Base-by-base conservation (phyloP, 2,329 filamentous ascomycete genomes). In the Diaporthe citrichinensis region DNA sequence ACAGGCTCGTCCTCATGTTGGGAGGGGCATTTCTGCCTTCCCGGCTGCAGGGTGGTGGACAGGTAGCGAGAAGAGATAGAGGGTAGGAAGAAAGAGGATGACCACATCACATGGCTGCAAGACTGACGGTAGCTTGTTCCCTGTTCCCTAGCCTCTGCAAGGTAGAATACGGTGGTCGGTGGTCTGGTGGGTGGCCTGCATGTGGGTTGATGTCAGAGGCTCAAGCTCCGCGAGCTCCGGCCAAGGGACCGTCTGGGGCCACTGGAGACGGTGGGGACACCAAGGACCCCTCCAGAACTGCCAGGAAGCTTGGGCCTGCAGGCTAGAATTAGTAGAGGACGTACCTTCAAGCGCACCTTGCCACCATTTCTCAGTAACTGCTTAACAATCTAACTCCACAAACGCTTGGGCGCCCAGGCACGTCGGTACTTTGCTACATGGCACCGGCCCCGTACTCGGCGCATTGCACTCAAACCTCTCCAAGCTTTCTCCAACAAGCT, bases 161-260 rank as follows among this genome's bases (percentile, higher is more conserved):
- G 8, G 6, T 31, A 34, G 5, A 20, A 20, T 39, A 25, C 15
- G 15, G 46, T 39, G 31, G 34, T 20, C 10, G 31, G 68, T 71
- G 68, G 68, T 59, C 59, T 44, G 53, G n/a, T 59, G 39, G 31
- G 36, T 71, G 51, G 36, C 41, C 39, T 58, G 58, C 59, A 15
- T 41, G n/a, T 72, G 69, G 44, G 46, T 73, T 73, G 71, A 73
- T 73, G 71, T 73, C 71, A 73, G 55, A 71, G 51, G 41, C 41
- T 46, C 39, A 46, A 71, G 65, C 65, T 69, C 65, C 65, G 65
- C 34, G 49, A 69, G 46, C 65, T 69, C 65, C 65, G 65, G 65
- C 65, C 62, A 69, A 41, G 34, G 34, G 46, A 25, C 44, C 44
- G 31, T 51, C 46, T 28, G 34, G 46, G 34, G 23, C n/a, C 44